phyloP scores from a whole-genome alignment of 495 filamentous ascomycete genomes.

The Pyrenula aspistea region DNA sequence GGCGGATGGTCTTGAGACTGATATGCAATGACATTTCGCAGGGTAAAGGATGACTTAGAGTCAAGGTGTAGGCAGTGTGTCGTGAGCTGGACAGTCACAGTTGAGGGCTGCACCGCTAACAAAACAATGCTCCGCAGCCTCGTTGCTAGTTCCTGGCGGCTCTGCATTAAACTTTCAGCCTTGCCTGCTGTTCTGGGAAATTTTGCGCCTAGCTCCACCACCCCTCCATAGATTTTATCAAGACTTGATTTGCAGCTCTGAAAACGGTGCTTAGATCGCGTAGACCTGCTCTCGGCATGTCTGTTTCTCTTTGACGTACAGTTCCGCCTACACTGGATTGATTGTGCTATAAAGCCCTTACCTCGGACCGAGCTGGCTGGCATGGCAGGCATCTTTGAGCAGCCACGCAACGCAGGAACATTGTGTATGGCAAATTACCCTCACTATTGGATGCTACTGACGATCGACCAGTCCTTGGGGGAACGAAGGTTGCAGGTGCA shows the following conservation, averaged over 20 bases:
- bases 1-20: too few relatives aligned
- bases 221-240: background rate
- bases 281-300: too few relatives aligned
- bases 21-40: too few relatives aligned
- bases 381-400: conserved; percentile 87
- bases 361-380: conserved; percentile 10
- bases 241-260: background rate
- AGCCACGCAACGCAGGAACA: conserved; percentile 74
- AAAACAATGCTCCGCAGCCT: background rate
- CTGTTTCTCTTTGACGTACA: too few relatives aligned
- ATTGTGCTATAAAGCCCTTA: too few relatives aligned
- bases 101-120: too few relatives aligned
- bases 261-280: too few relatives aligned
- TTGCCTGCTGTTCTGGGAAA: background rate
- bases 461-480: conserved; percentile 62
- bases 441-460: conserved; percentile 8
- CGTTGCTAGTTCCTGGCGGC: background rate
- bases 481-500: conserved; percentile 85
- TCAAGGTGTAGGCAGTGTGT: too few relatives aligned
- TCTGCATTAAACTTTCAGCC: background rate
- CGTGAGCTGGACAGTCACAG: too few relatives aligned
- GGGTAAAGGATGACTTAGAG: too few relatives aligned
- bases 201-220: background rate
- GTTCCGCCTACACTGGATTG: too few relatives aligned
- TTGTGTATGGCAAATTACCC: conserved; percentile 45